A percentile compares a stretch with the other conserved stretches of the same genome.
phyloP scores from a whole-genome alignment of 108 stramenopile species.

The Aurantiochytrium sp. region DNA sequence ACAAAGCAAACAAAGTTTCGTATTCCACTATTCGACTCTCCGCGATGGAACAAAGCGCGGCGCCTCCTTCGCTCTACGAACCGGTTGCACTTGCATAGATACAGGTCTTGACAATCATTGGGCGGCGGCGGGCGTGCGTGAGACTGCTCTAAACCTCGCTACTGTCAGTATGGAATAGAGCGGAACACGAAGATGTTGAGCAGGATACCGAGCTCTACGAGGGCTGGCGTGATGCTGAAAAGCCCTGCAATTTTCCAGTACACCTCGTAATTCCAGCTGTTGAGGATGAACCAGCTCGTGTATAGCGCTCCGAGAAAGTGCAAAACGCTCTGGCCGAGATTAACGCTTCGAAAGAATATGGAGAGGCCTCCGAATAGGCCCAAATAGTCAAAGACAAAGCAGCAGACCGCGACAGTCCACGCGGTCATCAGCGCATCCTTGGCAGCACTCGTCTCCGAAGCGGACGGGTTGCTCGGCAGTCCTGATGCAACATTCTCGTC shows the following conservation, averaged over 20 bases:
- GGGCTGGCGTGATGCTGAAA: not conserved
- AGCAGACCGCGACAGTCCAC: not conserved
- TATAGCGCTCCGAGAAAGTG: constrained; percentile 13
- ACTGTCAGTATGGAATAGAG: not conserved
- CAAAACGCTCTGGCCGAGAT: not conserved
- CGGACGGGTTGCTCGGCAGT: not conserved
- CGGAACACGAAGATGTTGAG: constrained; percentile 13
- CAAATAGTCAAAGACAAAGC: not conserved
- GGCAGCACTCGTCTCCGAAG: not conserved
- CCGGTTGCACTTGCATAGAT: too few species aligned
- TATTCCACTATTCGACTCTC: not conserved
- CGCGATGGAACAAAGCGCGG: too few species aligned
- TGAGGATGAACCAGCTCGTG: constrained; percentile 16
- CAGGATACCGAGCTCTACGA: not conserved
- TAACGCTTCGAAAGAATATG: constrained; percentile 24
- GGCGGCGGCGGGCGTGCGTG: too few species aligned
- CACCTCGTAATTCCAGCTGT: not conserved
- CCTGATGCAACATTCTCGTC: not conserved
- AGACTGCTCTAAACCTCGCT: too few species aligned
- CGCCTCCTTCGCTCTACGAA: too few species aligned
- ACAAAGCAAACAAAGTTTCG: not conserved
- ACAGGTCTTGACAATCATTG: too few species aligned
- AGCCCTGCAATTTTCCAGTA: constrained; percentile 8
- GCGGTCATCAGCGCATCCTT: not conserved
- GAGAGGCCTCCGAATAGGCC: not conserved